These are phyloP conservation scores for Pseudogymnoascus destructans DNA, from an alignment of 2,329 filamentous ascomycete genomes.

Conservation along the genomic window DNA sequence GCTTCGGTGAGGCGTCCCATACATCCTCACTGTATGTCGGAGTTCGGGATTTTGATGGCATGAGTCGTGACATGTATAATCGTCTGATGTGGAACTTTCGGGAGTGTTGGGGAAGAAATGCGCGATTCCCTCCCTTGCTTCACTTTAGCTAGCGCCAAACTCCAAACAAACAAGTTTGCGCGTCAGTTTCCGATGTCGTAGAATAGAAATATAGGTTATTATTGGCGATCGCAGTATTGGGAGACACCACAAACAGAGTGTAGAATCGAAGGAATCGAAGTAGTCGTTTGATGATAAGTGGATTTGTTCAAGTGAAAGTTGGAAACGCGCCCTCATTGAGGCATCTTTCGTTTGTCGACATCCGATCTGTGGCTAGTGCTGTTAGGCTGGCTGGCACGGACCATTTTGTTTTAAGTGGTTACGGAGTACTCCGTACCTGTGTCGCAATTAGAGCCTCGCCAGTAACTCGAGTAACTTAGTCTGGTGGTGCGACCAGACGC, in stretches of 20 bases:
- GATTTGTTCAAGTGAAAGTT: neutral
- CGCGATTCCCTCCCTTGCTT: neutral
- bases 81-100: neutral
- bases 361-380: neutral
- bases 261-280: neutral
- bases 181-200: neutral
- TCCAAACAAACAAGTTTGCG: conserved; percentile 1
- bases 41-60: conserved; percentile 20
- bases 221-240: neutral
- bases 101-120: conserved; percentile 1
- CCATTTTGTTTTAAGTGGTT: neutral
- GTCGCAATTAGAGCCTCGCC: neutral
- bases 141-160: neutral
- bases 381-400: conserved; percentile 7
- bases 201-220: neutral
- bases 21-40: conserved; percentile 21
- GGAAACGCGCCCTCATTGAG: neutral
- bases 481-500: neutral
- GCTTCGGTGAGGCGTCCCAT: conserved; percentile 23
- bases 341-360: neutral
- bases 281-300: neutral
- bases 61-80: neutral
- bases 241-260: neutral
- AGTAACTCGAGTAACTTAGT: neutral
- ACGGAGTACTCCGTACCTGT: too few relatives aligned